Evolutionary conservation across 148 eudicot genomes (phyloP).

Genomic region (Spergularia bocconei): DNA sequence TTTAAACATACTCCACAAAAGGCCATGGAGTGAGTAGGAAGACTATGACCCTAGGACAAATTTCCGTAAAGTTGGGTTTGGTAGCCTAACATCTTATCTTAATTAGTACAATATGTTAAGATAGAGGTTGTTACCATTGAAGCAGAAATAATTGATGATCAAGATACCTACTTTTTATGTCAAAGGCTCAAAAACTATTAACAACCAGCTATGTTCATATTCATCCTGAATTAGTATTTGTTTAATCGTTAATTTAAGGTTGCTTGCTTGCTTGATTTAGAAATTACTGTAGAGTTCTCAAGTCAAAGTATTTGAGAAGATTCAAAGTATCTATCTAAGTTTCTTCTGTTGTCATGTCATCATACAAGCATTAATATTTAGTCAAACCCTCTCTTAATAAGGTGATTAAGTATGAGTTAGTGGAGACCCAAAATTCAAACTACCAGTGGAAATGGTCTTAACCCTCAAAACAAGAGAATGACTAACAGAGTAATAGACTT

Average conservation of each 20-base stretch:
- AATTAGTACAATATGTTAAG: background rate
- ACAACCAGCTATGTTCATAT: background rate
- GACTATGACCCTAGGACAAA: background rate
- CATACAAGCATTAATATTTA: too few relatives aligned
- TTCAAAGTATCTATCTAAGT: background rate
- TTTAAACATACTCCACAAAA: background rate
- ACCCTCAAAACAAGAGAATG: too few relatives aligned
- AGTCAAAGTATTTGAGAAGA: background rate
- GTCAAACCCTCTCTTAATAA: too few relatives aligned
- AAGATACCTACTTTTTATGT: background rate
- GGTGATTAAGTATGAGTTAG: too few relatives aligned
- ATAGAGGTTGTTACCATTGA: background rate
- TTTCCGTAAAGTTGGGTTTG: conserved; percentile 12
- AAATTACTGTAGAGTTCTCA: too few relatives aligned
- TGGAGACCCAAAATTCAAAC: too few relatives aligned
- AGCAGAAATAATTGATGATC: background rate
- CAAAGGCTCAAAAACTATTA: background rate
- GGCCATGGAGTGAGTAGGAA: background rate
- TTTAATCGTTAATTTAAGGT: background rate
- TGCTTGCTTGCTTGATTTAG: too few relatives aligned
- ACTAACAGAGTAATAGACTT: too few relatives aligned
- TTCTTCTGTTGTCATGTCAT: background rate
- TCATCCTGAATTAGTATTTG: background rate
- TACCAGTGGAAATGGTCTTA: too few relatives aligned
- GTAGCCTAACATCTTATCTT: conserved; percentile 22